Percentiles rank a stretch among this genome's conserved stretches.
Conservation (phyloP, 2,329 filamentous ascomycete species). For the Elsinoe ampelina region DNA sequence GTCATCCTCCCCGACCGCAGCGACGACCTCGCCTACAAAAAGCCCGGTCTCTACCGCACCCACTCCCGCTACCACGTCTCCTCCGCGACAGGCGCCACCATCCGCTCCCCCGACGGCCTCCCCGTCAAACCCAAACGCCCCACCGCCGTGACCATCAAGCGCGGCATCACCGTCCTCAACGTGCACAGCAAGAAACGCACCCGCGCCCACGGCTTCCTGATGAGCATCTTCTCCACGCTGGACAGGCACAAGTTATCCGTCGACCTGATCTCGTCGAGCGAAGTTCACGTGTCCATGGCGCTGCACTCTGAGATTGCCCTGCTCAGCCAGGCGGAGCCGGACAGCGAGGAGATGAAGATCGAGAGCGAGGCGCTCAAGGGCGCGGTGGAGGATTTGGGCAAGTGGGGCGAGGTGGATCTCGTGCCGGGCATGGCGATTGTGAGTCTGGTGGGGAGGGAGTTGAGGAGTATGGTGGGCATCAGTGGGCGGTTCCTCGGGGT, state of each 20-base stretch:
- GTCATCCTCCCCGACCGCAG: conserved; percentile 69
- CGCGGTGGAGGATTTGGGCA: conserved; percentile 59
- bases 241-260: conserved; percentile 82
- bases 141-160: conserved; percentile 84
- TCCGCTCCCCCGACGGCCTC: conserved; percentile 10
- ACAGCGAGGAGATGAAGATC: conserved; percentile 40
- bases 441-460: conserved; percentile 84
- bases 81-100: conserved; percentile 21
- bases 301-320: conserved; percentile 67
- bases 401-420: conserved; percentile 83
- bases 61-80: conserved; percentile 35
- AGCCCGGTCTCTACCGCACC: conserved; percentile 41
- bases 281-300: conserved; percentile 96
- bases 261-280: conserved; percentile 89
- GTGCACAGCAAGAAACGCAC: conserved; percentile 96
- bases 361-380: conserved; percentile 39
- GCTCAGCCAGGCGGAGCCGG: conserved; percentile 34
- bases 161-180: conserved; percentile 93
- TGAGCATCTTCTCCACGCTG: conserved; percentile 83
- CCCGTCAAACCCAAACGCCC: conserved; percentile 34
- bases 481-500: conserved; percentile 92
- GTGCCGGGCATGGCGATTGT: conserved; percentile 90
- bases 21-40: conserved; percentile 44
- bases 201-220: conserved; percentile 91
- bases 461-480: conserved; percentile 94